phyloP scores from a whole-genome alignment of 176 grass and related monocot species.

The Metroxylon sagu region DNA sequence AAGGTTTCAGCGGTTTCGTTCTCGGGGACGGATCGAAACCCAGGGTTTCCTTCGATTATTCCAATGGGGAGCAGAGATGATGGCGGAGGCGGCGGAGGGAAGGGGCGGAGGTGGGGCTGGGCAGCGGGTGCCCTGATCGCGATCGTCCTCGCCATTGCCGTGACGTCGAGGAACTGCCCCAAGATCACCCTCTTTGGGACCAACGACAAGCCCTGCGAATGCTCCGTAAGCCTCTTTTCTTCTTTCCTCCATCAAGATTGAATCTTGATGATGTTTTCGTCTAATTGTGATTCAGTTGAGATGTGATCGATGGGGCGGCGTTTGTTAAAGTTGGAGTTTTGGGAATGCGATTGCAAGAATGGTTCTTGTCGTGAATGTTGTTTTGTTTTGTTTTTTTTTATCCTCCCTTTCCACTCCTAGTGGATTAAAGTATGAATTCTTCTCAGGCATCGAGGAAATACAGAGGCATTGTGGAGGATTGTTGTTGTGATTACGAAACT shows the following conservation, averaged over 20 bases:
- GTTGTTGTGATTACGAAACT: constrained; percentile 86
- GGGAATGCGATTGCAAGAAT: too few relatives aligned
- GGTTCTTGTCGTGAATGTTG: too few relatives aligned
- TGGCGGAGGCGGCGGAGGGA: not conserved
- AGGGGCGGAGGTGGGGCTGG: constrained; percentile 18
- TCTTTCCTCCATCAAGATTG: too few relatives aligned
- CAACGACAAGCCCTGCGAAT: constrained; percentile 27
- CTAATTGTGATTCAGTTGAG: not conserved
- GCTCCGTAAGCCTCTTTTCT: constrained; percentile 26
- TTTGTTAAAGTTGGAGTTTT: too few relatives aligned
- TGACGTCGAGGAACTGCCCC: constrained; percentile 40
- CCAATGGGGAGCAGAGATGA: too few relatives aligned
- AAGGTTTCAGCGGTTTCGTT: too few relatives aligned
- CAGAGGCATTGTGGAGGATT: constrained; percentile 86
- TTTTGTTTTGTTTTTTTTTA: not conserved
- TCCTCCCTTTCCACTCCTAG: too few relatives aligned
- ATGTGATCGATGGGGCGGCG: too few relatives aligned
- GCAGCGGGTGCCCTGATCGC: constrained; percentile 38
- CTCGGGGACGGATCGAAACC: too few relatives aligned
- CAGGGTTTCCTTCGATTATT: too few relatives aligned
- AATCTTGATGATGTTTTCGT: too few relatives aligned
- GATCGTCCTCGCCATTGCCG: constrained; percentile 45
- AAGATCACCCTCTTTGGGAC: constrained; percentile 17
- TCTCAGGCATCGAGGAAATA: constrained; percentile 51
- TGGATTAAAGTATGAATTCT: constrained; percentile 6